Conservation (phyloP, 257 asterid species). For the Primulina tabacum region DNA sequence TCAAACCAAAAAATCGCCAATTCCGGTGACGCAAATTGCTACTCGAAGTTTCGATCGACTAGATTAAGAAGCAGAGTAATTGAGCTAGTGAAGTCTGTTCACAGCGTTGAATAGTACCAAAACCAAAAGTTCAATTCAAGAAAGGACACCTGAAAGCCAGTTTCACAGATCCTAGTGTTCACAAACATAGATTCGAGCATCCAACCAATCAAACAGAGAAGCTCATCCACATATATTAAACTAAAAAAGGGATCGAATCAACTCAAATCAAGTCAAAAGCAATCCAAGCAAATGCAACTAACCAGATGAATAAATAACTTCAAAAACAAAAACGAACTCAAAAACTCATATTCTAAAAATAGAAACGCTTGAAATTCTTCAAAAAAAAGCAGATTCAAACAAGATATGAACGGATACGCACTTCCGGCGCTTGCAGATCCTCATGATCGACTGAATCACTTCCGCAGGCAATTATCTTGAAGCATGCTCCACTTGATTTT, state of each 20-base stretch:
- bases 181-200: conserved; percentile 20
- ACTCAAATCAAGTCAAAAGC: conserved; percentile 9
- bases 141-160: conserved; percentile 19
- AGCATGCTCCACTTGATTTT: conserved; percentile 68
- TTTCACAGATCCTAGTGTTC: conserved; percentile 14
- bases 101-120: background rate
- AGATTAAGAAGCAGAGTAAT: conserved; percentile 9
- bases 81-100: conserved; percentile 4
- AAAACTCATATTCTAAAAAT: conserved; percentile 12
- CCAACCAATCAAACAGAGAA: conserved; percentile 18
- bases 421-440: conserved; percentile 57
- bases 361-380: background rate
- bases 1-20: conserved; percentile 15
- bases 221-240: background rate
- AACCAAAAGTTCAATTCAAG: background rate
- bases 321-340: background rate
- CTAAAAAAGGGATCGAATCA: conserved; percentile 9
- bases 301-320: background rate
- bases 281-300: background rate
- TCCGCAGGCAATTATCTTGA: conserved; percentile 76
- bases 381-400: conserved; percentile 8
- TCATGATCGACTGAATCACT: conserved; percentile 58
- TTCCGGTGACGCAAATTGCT: conserved; percentile 19
- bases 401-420: conserved; percentile 22
- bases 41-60: conserved; percentile 10